A percentile compares a stretch with the other conserved stretches of the same genome.
Evolutionary conservation across 2,329 filamentous ascomycete genomes (phyloP).

Genomic region (Pestalotiopsis sp.): DNA sequence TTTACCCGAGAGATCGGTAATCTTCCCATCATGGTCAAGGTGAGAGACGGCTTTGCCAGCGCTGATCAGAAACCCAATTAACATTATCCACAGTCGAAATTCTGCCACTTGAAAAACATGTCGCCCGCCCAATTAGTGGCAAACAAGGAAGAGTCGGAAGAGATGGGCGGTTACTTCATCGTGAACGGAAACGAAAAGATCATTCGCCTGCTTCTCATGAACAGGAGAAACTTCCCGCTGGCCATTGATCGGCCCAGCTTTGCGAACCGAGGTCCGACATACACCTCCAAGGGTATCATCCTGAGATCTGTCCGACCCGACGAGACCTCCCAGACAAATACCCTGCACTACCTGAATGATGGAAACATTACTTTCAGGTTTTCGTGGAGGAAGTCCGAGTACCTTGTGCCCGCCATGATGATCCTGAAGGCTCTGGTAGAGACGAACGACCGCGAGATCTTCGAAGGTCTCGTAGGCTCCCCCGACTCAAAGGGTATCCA

Average conservation of each 20-base stretch:
- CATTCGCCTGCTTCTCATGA: conserved; percentile 88
- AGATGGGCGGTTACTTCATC: conserved; percentile 94
- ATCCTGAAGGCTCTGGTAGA: conserved; percentile 92
- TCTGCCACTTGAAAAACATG: conserved; percentile 86
- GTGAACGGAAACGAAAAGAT: conserved; percentile 98
- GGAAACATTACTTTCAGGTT: conserved; percentile 97
- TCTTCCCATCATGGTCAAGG: conserved; percentile 91
- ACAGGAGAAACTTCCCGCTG: conserved; percentile 91
- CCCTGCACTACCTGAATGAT: conserved; percentile 92
- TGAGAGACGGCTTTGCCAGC: conserved; percentile 41
- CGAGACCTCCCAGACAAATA: conserved; percentile 96
- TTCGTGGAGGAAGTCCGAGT: conserved; percentile 97
- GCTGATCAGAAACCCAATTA: conserved; percentile 14
- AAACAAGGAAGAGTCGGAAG: conserved; percentile 92
- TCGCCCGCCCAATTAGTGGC: conserved; percentile 81
- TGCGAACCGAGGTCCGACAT: conserved; percentile 80
- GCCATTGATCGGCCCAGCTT: conserved; percentile 92
- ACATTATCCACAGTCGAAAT: conserved; percentile 67
- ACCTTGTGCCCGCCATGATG: conserved; percentile 95
- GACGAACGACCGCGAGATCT: conserved; percentile 95
- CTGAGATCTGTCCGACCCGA: conserved; percentile 93
- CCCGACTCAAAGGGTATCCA: conserved; percentile 75
- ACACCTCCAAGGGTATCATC: conserved; percentile 88
- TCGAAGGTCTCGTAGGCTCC: conserved; percentile 85
- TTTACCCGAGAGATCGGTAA: conserved; percentile 84